A percentile compares a stretch with the other conserved stretches of the same genome.
These are phyloP conservation scores for Colletotrichum sp. DNA, from an alignment of 2,329 filamentous ascomycete species.

Conservation along the genomic window DNA sequence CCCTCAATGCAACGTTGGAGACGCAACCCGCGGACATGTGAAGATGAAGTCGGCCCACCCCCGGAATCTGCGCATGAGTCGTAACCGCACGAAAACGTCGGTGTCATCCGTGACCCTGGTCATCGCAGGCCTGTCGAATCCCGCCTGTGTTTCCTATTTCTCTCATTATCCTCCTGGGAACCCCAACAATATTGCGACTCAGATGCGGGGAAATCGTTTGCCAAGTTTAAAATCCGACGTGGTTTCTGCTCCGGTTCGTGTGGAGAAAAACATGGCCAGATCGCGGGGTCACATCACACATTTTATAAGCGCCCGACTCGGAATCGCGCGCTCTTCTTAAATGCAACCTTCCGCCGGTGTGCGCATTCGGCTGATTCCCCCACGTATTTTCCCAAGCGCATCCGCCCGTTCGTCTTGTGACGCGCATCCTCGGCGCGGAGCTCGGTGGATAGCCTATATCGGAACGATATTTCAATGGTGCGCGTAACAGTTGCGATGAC, in stretches of 20 bases:
- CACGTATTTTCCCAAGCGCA: background rate
- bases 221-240: background rate
- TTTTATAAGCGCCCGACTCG: conserved; percentile 10
- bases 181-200: background rate
- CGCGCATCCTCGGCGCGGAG: background rate
- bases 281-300: background rate
- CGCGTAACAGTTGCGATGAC: conserved; percentile 16
- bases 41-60: background rate
- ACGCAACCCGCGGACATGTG: background rate
- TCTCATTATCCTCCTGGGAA: background rate
- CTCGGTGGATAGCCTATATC: background rate
- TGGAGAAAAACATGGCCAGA: background rate
- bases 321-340: background rate
- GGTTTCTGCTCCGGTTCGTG: background rate
- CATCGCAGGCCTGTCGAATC: background rate
- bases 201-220: conserved; percentile 3
- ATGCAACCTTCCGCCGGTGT: background rate
- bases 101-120: background rate
- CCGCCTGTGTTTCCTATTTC: background rate
- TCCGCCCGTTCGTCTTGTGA: background rate
- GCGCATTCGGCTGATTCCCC: background rate
- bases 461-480: conserved; percentile 14
- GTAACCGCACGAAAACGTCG: background rate
- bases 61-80: background rate
- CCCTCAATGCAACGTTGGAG: background rate